phyloP scores from a whole-genome alignment of 805 yeast genomes.

The Spathaspora gorwiae region DNA sequence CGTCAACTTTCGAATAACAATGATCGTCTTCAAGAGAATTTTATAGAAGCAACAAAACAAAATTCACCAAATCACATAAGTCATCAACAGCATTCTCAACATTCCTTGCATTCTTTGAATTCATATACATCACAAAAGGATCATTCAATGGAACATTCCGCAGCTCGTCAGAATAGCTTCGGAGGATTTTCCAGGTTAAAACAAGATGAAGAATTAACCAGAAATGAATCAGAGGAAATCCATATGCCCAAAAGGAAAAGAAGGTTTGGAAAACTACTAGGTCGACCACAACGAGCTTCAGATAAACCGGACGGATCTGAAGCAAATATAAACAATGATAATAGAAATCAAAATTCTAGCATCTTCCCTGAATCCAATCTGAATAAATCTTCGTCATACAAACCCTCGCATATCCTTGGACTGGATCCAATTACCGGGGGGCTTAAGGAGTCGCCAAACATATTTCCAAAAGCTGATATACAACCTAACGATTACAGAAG shows the following conservation, averaged over 20 bases:
- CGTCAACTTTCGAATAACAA: constrained; percentile 7
- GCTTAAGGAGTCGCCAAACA: background rate
- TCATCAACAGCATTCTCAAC: too few relatives aligned
- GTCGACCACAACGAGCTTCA: constrained; percentile 47
- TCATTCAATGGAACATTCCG: too few relatives aligned
- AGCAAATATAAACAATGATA: background rate
- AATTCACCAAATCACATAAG: too few relatives aligned
- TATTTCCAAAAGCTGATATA: background rate
- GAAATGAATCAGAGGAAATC: background rate
- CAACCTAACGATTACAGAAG: background rate
- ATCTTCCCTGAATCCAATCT: too few relatives aligned
- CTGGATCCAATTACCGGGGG: background rate
- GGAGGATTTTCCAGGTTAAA: too few relatives aligned
- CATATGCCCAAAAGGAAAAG: constrained; percentile 21
- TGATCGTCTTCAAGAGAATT: background rate
- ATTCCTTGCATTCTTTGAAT: too few relatives aligned
- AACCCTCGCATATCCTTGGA: background rate
- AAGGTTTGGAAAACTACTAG: constrained; percentile 36
- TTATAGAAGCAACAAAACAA: too few relatives aligned
- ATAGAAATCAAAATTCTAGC: too few relatives aligned
- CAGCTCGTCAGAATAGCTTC: too few relatives aligned
- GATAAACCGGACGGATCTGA: constrained; percentile 10
- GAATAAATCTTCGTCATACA: background rate
- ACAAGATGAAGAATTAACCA: too few relatives aligned
- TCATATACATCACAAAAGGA: too few relatives aligned